Percentiles rank a stretch among this genome's conserved stretches.
phyloP scores from a whole-genome alignment of 1,284 basidiomycete species.

The Cryptococcus sp. region DNA sequence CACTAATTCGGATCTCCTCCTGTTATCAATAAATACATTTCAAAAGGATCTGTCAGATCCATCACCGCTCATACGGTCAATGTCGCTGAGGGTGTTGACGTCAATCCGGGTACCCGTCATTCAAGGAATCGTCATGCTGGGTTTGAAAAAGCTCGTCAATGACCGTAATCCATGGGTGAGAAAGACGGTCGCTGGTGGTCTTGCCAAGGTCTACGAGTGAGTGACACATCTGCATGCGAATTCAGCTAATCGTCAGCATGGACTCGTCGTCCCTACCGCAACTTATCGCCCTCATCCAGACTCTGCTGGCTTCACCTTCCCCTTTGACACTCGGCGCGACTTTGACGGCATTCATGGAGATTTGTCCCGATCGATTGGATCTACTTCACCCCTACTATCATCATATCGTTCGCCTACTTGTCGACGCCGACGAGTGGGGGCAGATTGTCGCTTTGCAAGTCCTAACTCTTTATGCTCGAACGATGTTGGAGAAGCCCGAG shows the following conservation, averaged over 20 bases:
- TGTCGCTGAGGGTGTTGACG: constrained; percentile 89
- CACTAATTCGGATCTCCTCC: constrained; percentile 85
- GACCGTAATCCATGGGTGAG: constrained; percentile 92
- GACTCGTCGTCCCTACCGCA: constrained; percentile 67
- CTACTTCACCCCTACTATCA: constrained; percentile 86
- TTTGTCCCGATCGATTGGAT: constrained; percentile 78
- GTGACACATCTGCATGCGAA: constrained; percentile 28
- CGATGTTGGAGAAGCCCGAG: constrained; percentile 73
- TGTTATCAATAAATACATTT: constrained; percentile 97
- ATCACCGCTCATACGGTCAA: constrained; percentile 86
- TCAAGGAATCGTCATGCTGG: constrained; percentile 70
- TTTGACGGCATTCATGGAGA: constrained; percentile 73
- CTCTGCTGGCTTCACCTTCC: constrained; percentile 74
- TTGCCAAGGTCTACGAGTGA: constrained; percentile 79
- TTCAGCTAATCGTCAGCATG: constrained; percentile 54
- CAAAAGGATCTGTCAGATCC: constrained; percentile 92
- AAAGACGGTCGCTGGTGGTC: constrained; percentile 82
- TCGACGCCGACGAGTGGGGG: constrained; percentile 95
- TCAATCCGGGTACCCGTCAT: constrained; percentile 87
- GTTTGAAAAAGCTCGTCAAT: constrained; percentile 82
- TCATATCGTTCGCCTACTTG: constrained; percentile 72
- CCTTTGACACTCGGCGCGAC: constrained; percentile 85
- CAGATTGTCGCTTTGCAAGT: constrained; percentile 77
- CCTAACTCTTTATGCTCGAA: constrained; percentile 74
- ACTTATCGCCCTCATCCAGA: constrained; percentile 68